Evolutionary conservation across 1,139 yeast genomes (phyloP).

Genomic region (Sugiyamaella pinicola): DNA sequence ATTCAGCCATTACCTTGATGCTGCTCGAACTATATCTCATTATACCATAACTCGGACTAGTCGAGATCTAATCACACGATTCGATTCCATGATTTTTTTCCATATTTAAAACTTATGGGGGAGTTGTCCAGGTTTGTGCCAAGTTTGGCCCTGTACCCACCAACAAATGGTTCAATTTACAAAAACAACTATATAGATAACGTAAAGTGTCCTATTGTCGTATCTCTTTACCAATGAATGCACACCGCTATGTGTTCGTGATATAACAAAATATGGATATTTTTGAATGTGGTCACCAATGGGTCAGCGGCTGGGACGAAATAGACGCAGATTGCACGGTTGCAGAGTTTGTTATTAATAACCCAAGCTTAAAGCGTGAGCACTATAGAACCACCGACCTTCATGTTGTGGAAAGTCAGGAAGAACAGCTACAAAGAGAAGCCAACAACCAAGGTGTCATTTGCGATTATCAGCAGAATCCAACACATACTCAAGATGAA

Average conservation of each 20-base stretch:
- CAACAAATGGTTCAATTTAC: background rate
- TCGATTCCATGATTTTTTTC: slow-evolving; percentile 8
- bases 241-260: slow-evolving; percentile 3
- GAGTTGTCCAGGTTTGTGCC: background rate
- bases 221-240: background rate
- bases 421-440: background rate
- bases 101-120: slow-evolving; percentile 11
- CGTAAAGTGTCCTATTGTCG: background rate
- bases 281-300: slow-evolving; percentile 18
- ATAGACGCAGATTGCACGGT: background rate
- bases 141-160: background rate
- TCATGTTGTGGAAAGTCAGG: background rate
- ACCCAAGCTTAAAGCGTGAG: background rate
- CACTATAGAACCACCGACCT: background rate
- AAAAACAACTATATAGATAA: slow-evolving; percentile 6
- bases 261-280: slow-evolving; percentile 13
- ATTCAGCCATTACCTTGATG: background rate
- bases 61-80: slow-evolving; percentile 7
- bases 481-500: background rate
- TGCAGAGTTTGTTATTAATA: background rate
- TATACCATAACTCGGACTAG: background rate
- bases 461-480: background rate
- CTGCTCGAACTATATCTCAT: background rate
- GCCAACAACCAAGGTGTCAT: background rate
- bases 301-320: slow-evolving; percentile 14